These are phyloP conservation scores for Sporothrix mexicana DNA, from an alignment of 2,329 filamentous ascomycete species.

Conservation along the genomic window DNA sequence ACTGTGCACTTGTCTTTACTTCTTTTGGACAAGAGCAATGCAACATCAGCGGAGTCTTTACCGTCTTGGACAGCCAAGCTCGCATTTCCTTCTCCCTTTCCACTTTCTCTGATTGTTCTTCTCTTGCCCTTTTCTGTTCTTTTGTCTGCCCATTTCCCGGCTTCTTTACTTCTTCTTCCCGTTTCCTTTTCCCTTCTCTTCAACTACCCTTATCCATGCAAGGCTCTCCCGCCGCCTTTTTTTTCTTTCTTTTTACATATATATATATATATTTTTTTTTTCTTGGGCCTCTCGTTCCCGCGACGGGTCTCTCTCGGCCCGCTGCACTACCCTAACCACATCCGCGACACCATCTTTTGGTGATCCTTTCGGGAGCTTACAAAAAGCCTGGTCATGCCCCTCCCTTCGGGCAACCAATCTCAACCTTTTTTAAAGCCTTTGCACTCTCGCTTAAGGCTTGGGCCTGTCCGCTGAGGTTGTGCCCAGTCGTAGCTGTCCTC, in stretches of 20 bases:
- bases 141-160: no score
- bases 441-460: neutral
- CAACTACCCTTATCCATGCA: no score
- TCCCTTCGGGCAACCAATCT: neutral
- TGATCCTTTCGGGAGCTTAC: no score
- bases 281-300: neutral
- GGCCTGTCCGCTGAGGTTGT: neutral
- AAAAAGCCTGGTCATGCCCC: neutral
- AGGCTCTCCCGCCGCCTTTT: no score
- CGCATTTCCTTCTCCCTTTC: neutral
- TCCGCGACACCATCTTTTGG: neutral
- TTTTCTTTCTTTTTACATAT: neutral
- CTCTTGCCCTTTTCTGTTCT: neutral
- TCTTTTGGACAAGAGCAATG: conserved; percentile 20
- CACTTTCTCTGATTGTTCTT: no score
- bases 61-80: neutral
- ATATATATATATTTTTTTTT: neutral
- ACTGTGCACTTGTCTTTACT: neutral
- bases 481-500: neutral
- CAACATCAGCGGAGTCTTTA: conserved; percentile 3
- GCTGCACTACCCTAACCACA: conserved; percentile 3
- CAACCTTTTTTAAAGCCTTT: no score
- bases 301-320: conserved; percentile 1
- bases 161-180: neutral
- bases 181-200: neutral